Conservation (phyloP, 1,139 yeast species). For the Nadsonia starkeyi-henricii region DNA sequence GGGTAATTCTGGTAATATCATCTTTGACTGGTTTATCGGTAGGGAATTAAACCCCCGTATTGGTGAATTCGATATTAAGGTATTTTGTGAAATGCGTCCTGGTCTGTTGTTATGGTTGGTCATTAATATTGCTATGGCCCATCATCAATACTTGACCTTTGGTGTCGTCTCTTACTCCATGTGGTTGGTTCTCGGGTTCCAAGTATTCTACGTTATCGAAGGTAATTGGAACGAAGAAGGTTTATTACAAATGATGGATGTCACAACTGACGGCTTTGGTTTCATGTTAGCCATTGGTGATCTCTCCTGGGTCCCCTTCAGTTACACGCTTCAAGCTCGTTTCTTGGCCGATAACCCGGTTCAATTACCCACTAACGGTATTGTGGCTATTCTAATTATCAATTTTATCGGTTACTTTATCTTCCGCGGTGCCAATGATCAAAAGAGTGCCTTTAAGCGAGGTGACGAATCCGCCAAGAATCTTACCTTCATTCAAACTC, state of each 20-base stretch:
- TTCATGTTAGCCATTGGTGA: conserved; percentile 94
- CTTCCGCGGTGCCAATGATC: conserved; percentile 71
- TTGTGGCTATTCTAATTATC: conserved; percentile 28
- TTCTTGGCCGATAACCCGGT: conserved; percentile 57
- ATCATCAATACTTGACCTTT: conserved; percentile 53
- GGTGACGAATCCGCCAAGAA: conserved; percentile 54
- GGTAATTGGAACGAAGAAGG: conserved; percentile 91
- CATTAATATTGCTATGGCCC: conserved; percentile 65
- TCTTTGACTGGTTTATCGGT: conserved; percentile 96
- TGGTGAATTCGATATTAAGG: conserved; percentile 73
- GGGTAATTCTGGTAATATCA: conserved; percentile 63
- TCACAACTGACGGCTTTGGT: conserved; percentile 94
- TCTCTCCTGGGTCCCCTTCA: conserved; percentile 84
- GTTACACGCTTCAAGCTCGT: conserved; percentile 76
- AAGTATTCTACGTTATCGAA: conserved; percentile 74
- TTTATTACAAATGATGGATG: conserved; percentile 82
- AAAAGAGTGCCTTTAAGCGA: conserved; percentile 70
- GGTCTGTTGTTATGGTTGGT: conserved; percentile 81
- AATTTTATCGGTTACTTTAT: conserved; percentile 60
- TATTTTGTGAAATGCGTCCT: conserved; percentile 89
- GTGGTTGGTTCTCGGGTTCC: conserved; percentile 52
- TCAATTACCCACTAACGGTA: conserved; percentile 34
- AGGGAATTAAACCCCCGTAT: conserved; percentile 88
- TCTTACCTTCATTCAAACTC: conserved; percentile 54
- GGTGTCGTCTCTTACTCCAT: conserved; percentile 64